Base-by-base conservation (phyloP, 352 stramenopile species). In the Pythium rishiriense region DNA sequence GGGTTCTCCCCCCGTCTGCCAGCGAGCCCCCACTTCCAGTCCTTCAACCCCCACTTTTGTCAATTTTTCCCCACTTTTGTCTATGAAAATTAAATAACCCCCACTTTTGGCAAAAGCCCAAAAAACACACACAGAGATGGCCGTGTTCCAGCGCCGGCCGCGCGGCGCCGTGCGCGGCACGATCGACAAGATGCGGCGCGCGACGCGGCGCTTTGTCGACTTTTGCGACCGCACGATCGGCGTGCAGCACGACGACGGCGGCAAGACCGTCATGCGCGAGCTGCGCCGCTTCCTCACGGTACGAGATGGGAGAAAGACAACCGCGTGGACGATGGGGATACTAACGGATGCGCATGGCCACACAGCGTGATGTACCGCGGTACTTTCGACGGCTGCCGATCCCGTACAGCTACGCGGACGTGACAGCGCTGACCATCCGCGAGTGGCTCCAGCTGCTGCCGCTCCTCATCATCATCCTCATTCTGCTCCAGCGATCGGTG, bases 181-280 rank as follows among this genome's bases (percentile, higher is more conserved):
- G 21, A 28, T 69, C 37, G 58, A 66, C 64, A 71, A 71, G 46
- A 26, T 71, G 37, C 57, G 58, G 22, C 37, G 58, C 21, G 64
- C 57, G 1, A 63, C 57, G 24, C 29, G 58, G 22, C 64, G 64
- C 33, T 66, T 71, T 28, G 37, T 51, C 7, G 33, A 58, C 19
- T 71, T 71, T 33, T 71, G 64, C 29, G 64, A 71, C 58, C 61
- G 55, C 48, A 69, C 62, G 26, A 64, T 69, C 47, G 62, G 47
- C 47, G 62, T 64, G 21, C 62, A 41, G 21, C 41, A 63, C 41
- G 62, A 69, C 31, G 55, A 49, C 46, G 48, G 22, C 55, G 62
- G 62, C 26, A 69, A 64, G 54, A 54, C 29, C 47, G 46, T 50
- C 37, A 55, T 69, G 47, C 62, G 62, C 54, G 62, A 69, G 55